Evolutionary conservation across 108 stramenopile genomes (phyloP), one percentile per base, ranked within the genome.

Genomic region (Skeletonema marinoi): DNA sequence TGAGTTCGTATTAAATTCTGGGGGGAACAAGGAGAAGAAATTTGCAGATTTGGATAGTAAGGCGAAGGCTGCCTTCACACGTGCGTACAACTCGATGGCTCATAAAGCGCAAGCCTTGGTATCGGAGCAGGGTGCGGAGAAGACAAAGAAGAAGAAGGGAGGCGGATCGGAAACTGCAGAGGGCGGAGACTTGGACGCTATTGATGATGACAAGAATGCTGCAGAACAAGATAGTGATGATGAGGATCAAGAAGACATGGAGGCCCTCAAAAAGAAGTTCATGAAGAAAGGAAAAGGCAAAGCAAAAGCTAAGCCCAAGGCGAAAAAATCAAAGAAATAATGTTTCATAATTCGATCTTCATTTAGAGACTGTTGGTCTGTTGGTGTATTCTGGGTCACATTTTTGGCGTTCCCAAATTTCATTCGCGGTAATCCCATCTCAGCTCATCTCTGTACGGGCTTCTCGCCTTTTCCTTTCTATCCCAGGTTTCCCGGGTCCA

Each of bases 41-140:
- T 92, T 90, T 73, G 85, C 82, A 33, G 85, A 89, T 68, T 51
- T 98, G 60, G 92, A 95, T 74, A 91, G 87, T 80, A 96, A 95
- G 65, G 65, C 82, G 9, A 97, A 97, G 77, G 73, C 95, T 3
- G 87, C 92, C 51, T 93, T 97, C 70, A 97, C 98, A 4, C 82
- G 94, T 7, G 78, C 73, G 58, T 98, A 97, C 85, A 97, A 97
- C 84, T 30, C 83, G 42, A 78, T 71, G 16, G 68, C 69, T 21
- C 96, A 96, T 75, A 92, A 73, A 54, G 88, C 90, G 44, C 93
- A 96, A 74, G 95, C 94, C 4, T 74, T 98, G 70, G 90, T 96
- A 5, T 77, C 84, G 3, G 94, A 93, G 65, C 88, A 93, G 70
- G 92, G 90, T 17, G 86, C 78, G 11, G 63, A 54, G 7, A 81